phyloP scores from a whole-genome alignment of 2,329 filamentous ascomycete species.

The Pyrenochaeta sp. region DNA sequence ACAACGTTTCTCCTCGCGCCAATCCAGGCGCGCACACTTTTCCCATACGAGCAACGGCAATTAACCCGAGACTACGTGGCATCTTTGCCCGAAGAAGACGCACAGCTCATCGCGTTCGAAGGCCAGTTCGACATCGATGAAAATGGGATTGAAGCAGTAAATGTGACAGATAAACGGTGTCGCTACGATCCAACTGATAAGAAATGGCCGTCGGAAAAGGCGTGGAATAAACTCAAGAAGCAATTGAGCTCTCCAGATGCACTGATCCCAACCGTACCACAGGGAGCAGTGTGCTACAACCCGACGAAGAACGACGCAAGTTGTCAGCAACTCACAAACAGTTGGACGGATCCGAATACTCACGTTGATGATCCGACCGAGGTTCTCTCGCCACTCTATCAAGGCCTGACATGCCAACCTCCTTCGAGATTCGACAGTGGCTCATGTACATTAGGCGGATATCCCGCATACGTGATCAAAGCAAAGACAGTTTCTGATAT shows the following conservation, averaged over 20 bases:
- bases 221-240: slow-evolving; percentile 26
- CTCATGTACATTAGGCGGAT: slow-evolving; percentile 35
- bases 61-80: slow-evolving; percentile 33
- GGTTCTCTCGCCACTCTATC: slow-evolving; percentile 35
- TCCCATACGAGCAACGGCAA: slow-evolving; percentile 29
- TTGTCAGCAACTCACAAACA: slow-evolving; percentile 26
- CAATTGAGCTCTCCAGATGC: slow-evolving; percentile 27
- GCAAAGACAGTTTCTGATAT: slow-evolving; percentile 33
- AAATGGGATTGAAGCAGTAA: slow-evolving; percentile 11
- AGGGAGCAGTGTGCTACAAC: slow-evolving; percentile 33
- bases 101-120: slow-evolving; percentile 29
- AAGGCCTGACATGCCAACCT: slow-evolving; percentile 38
- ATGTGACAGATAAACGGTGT: slow-evolving; percentile 25
- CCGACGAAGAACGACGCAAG: slow-evolving; percentile 24
- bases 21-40: slow-evolving; percentile 25
- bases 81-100: slow-evolving; percentile 28
- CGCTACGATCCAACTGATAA: slow-evolving; percentile 26
- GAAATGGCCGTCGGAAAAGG: slow-evolving; percentile 36
- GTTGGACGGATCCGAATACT: slow-evolving; percentile 26
- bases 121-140: slow-evolving; percentile 19
- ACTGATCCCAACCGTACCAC: slow-evolving; percentile 29
- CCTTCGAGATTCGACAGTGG: slow-evolving; percentile 25
- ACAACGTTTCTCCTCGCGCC: slow-evolving; percentile 6
- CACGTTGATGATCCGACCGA: slow-evolving; percentile 36
- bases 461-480: slow-evolving; percentile 34